Base-by-base conservation (phyloP, 2,329 filamentous ascomycete genomes). In the Hypoxylon sp. region DNA sequence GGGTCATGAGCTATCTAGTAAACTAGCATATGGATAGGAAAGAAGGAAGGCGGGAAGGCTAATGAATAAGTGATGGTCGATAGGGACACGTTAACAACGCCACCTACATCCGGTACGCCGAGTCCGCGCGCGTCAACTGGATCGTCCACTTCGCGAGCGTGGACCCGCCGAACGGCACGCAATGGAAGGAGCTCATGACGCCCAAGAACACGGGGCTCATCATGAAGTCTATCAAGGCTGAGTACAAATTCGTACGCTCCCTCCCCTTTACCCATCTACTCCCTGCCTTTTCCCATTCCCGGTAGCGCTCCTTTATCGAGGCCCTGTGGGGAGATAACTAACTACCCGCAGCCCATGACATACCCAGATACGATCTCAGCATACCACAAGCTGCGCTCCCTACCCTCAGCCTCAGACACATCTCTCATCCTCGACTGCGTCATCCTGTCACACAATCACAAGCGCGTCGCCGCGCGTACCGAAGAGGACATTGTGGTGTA, bases 281-380 rank as follows among this genome's bases (percentile, higher is more conserved):
- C 29, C 59, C 51, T 67, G 58, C 46, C 3, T 11, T 42, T 4
- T 37, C 15, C 8, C 15, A 8, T 5, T 37, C 44, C 15, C 19
- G 21, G 7, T 17, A 5, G 39, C 11, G 47, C n/a, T 50, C 5
- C 6, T 35, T 8, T 44, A 17, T 10, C 24, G 10, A 35, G 27
- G n/a, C n/a, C n/a, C n/a, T n/a, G n/a, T n/a, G 6, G 17, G 21
- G 35, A 3, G 24, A 53, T 42, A 47, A 46, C 37, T 53, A 56
- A 46, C 50, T 44, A 32, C 52, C 35, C 62, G 51, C 71, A 93
- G 92, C 93, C 94, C 15, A 91, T 97, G 88, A 91, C 86, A 35
- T 97, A 88, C 79, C 94, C 94, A 0, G 94, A 97, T 79, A 87
- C 87, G 53, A 88, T 97, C 68, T 93, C 92, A 0, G 93, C 96